Evolutionary conservation across 2,329 filamentous ascomycete species (phyloP).

Genomic region (Colletotrichum godetiae): DNA sequence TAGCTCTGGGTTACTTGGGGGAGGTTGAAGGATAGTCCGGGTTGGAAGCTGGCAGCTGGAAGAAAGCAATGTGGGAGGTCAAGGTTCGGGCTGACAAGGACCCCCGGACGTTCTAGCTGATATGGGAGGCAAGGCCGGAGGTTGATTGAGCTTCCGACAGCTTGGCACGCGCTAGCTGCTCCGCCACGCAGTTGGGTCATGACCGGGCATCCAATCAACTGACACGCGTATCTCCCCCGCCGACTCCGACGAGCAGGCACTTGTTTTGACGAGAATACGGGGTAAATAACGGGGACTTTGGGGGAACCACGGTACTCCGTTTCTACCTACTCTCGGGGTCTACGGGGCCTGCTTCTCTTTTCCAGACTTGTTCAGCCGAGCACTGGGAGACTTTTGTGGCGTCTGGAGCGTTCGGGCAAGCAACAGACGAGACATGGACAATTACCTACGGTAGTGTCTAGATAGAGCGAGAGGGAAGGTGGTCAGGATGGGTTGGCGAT

Average conservation of each 20-base stretch:
- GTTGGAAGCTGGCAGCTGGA: conserved; percentile 3
- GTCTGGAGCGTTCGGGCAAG: neutral
- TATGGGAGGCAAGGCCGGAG: conserved; percentile 24
- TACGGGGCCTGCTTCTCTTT: neutral
- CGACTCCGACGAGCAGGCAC: neutral
- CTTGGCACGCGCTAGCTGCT: conserved; percentile 29
- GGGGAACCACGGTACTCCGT: neutral
- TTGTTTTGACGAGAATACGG: neutral
- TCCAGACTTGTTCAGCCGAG: neutral
- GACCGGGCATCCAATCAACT: neutral
- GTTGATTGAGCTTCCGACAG: conserved; percentile 21
- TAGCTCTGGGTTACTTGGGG: neutral
- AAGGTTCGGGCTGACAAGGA: conserved; percentile 9
- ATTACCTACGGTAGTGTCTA: no score
- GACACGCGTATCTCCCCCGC: conserved; percentile 1
- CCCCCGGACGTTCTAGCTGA: conserved; percentile 3
- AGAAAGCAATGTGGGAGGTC: neutral
- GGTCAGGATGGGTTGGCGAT: neutral
- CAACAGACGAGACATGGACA: neutral
- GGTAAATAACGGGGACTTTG: neutral
- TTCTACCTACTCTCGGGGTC: no score
- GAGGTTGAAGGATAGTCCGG: neutral
- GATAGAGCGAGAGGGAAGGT: neutral
- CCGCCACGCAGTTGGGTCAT: conserved; percentile 17
- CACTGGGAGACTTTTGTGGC: no score